Evolutionary conservation across 2,329 filamentous ascomycete species (phyloP), one percentile per base, ranked within the genome.

Genomic region (Apiospora sp.): DNA sequence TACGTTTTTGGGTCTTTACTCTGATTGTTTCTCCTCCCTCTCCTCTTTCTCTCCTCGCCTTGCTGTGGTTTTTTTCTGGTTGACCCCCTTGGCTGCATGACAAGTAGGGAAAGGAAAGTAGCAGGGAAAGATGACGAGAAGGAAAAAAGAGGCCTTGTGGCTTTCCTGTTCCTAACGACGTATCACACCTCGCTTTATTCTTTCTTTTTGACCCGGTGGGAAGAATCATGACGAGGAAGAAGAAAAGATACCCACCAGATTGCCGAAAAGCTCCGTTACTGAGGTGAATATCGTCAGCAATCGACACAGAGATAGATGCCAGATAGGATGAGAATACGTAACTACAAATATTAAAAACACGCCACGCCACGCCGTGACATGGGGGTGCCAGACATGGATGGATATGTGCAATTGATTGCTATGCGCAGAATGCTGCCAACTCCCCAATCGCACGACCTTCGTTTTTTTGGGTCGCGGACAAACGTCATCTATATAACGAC

Each of bases 341-440:
- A 41, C 58, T 34, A 37, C 10, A 13, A 37, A n/a, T 64, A 64
- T 41, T n/a, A 64, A 64, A 41, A 41, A 24, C 12, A 51, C 49
- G 49, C 58, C 58, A 64, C 58, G 58, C 58, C 58, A 64, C 58
- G 58, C 58, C 34, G 54, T 34, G 58, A 41, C 58, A 64, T 41
- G 58, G 58, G 58, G 58, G 58, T 41, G 58, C 30, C 58, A 41
- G 22, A 12, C 34, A 41, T 41, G 34, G n/a, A n/a, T 41, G 37
- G 37, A 10, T 41, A 41, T 64, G 30, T n/a, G 58, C 41, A 64
- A 64, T 41, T 64, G 58, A 64, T 64, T 64, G 58, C 30, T 41
- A 64, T 64, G 58, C 58, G 58, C 58, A 64, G 58, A 64, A 41
- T 64, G 58, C 30, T 61, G 54, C 30, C 54, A 61, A 37, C 54